These are phyloP conservation scores for Porcisia deanei DNA, from an alignment of 208 protist species.

Conservation along the genomic window DNA sequence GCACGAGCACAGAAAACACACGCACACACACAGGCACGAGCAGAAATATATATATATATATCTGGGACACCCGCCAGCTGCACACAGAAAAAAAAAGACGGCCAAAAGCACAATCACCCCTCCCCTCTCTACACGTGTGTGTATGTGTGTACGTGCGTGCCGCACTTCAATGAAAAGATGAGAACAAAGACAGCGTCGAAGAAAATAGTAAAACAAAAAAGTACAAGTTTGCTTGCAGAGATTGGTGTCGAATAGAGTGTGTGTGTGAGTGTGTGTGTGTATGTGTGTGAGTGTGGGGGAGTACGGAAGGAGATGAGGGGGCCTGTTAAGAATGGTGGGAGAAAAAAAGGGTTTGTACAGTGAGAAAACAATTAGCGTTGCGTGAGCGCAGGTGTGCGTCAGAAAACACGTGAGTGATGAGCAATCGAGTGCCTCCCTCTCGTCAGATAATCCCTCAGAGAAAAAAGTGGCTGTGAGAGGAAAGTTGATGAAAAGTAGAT, in stretches of 20 bases:
- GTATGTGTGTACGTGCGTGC: background rate
- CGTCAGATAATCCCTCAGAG: background rate
- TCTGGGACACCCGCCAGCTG: no score
- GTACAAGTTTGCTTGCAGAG: background rate
- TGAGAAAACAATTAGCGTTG: no score
- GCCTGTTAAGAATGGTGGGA: no score
- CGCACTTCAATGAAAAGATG: no score
- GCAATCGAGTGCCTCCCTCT: background rate
- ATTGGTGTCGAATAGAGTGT: background rate
- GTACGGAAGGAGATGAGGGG: background rate
- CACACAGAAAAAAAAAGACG: background rate
- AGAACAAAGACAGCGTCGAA: no score
- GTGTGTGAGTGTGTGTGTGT: background rate
- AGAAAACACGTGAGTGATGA: background rate
- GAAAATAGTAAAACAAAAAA: background rate
- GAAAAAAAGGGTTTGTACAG: no score
- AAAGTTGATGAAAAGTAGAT: background rate
- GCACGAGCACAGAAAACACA: background rate
- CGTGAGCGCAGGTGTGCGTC: background rate
- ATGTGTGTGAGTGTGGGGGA: background rate
- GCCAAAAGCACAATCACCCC: background rate
- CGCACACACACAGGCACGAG: background rate
- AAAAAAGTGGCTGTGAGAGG: background rate
- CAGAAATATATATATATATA: no score
- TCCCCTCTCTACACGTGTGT: background rate